These are phyloP conservation scores for Protomyces gravidus DNA, from an alignment of 1,139 yeast genomes.

Conservation along the genomic window DNA sequence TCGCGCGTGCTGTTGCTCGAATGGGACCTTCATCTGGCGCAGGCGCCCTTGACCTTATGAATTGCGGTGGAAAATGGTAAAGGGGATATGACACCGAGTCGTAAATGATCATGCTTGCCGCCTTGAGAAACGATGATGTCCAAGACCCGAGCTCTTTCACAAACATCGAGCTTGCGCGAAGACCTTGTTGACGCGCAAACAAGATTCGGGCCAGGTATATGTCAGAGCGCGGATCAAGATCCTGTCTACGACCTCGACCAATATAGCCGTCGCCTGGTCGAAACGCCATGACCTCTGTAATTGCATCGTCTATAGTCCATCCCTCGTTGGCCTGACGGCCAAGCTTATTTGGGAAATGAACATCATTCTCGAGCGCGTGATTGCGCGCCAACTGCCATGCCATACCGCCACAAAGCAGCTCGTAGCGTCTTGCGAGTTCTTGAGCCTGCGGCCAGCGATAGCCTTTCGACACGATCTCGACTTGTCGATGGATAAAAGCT, in stretches of 20 bases:
- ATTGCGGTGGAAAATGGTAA: slow-evolving; percentile 13
- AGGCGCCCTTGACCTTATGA: not conserved
- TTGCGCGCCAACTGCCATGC: not conserved
- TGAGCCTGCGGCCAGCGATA: not conserved
- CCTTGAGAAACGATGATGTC: not conserved
- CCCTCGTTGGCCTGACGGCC: not conserved
- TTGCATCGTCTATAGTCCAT: not conserved
- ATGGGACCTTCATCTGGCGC: not conserved
- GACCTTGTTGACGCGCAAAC: not conserved
- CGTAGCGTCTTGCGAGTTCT: not conserved
- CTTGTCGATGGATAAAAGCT: not conserved
- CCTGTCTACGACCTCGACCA: not conserved
- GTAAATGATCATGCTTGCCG: slow-evolving; percentile 12
- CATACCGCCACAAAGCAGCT: not conserved
- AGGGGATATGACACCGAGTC: slow-evolving; percentile 13
- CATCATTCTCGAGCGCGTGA: no score
- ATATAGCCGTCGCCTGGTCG: not conserved
- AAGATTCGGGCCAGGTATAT: slow-evolving; percentile 7
- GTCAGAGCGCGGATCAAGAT: slow-evolving; percentile 17
- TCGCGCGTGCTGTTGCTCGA: not conserved
- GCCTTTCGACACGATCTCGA: not conserved
- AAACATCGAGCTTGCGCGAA: not conserved
- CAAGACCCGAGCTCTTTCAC: not conserved
- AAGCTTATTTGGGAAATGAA: not conserved
- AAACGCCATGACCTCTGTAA: not conserved